A percentile compares a stretch with the other conserved stretches of the same genome.
Conservation (phyloP, 768 basidiomycete genomes). For the Lactarius pseudohatsudake region DNA sequence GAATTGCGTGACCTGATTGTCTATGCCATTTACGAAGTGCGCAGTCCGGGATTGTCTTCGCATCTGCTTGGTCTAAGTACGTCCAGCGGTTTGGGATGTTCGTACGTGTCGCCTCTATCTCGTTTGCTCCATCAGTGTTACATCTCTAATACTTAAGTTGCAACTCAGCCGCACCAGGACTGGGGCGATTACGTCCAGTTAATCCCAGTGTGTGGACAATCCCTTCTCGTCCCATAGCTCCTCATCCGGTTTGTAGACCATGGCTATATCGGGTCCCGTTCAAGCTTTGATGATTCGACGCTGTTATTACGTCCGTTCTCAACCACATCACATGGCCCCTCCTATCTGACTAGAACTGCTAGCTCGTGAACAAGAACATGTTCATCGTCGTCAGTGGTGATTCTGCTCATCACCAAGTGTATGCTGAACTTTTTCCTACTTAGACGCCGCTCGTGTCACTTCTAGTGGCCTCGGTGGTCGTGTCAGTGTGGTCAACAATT, state of each 20-base stretch:
- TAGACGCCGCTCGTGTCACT: slow-evolving; percentile 13
- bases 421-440: slow-evolving; percentile 1
- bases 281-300: slow-evolving; percentile 20
- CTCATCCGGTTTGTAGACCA: slow-evolving; percentile 7
- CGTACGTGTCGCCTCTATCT: neutral
- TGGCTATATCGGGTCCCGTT: slow-evolving; percentile 11
- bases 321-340: neutral
- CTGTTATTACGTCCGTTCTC: slow-evolving; percentile 18
- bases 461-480: neutral
- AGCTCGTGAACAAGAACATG: slow-evolving; percentile 14
- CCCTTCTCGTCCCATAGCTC: neutral
- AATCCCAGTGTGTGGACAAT: slow-evolving; percentile 8
- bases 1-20: neutral
- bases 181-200: slow-evolving; percentile 4
- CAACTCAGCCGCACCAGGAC: neutral
- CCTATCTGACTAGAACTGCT: neutral
- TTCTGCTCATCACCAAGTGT: neutral
- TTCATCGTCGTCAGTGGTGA: slow-evolving; percentile 16
- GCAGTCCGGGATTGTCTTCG: slow-evolving; percentile 13
- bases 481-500: neutral
- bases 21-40: neutral
- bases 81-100: neutral
- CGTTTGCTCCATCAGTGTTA: too few species aligned
- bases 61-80: slow-evolving; percentile 8
- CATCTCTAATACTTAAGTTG: neutral